These are phyloP conservation scores for Melaleuca alternifolia DNA, from an alignment of 345 rosid species.

Conservation along the genomic window DNA sequence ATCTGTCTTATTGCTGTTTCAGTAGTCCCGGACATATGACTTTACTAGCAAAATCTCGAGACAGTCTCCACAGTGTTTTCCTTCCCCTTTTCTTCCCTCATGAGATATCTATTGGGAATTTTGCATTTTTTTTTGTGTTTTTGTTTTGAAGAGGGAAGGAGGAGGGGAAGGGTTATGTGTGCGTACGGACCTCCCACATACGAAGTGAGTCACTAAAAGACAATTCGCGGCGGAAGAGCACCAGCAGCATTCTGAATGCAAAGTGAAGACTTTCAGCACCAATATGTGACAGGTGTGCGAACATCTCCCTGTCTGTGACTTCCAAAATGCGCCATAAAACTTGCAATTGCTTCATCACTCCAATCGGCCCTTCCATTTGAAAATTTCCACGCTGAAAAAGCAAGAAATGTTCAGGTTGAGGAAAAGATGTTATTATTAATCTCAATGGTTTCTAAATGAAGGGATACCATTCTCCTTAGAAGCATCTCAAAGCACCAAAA, in stretches of 20 bases:
- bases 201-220: slow-evolving; percentile 71
- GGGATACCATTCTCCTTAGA: slow-evolving; percentile 76
- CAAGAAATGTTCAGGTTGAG: background rate
- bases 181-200: slow-evolving; percentile 87
- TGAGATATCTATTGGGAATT: background rate
- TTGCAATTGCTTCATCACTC: slow-evolving; percentile 83
- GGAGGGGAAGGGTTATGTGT: background rate
- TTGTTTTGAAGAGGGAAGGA: background rate
- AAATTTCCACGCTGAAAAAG: slow-evolving; percentile 71
- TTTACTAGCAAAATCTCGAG: background rate
- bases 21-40: background rate
- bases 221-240: slow-evolving; percentile 74
- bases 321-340: slow-evolving; percentile 79
- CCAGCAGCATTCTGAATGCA: slow-evolving; percentile 90
- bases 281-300: slow-evolving; percentile 58
- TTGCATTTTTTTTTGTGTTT: background rate
- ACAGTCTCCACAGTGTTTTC: background rate
- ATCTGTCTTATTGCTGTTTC: background rate
- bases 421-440: background rate
- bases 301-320: slow-evolving; percentile 73
- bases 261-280: slow-evolving; percentile 98
- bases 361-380: slow-evolving; percentile 87
- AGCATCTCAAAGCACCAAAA: slow-evolving; percentile 99
- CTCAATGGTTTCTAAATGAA: background rate
- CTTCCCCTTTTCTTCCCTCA: background rate